Percentiles rank a stretch among this genome's conserved stretches.
These are phyloP conservation scores for Asterella californica DNA, from an alignment of 225 moss, liverwort and hornwort species.

Conservation along the genomic window DNA sequence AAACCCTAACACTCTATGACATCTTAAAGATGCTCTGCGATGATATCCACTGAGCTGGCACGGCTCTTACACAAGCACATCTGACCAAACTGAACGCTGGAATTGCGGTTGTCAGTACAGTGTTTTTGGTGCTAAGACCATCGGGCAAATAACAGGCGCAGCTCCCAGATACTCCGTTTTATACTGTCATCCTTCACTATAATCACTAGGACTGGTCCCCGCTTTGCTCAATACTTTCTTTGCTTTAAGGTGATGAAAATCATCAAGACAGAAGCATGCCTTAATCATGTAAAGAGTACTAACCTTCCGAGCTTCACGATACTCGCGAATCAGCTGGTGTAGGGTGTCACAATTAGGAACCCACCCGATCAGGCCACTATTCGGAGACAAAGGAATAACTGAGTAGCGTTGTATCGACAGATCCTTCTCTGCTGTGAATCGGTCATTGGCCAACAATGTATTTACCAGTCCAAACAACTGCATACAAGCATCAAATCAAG, in stretches of 20 bases:
- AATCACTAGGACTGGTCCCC: no score
- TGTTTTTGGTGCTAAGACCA: no score
- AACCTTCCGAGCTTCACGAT: slow-evolving; percentile 85
- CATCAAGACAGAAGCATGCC: neutral
- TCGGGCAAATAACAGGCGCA: no score
- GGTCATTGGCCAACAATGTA: slow-evolving; percentile 82
- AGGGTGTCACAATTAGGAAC: slow-evolving; percentile 98
- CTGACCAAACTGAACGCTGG: no score
- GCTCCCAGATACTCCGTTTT: no score
- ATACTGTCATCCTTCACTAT: no score
- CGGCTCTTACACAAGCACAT: no score
- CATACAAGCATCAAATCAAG: slow-evolving; percentile 5
- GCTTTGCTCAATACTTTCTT: no score
- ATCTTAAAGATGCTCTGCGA: neutral
- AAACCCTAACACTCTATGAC: no score
- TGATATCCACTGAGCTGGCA: neutral
- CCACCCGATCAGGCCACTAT: slow-evolving; percentile 98
- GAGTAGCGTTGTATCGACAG: slow-evolving; percentile 95
- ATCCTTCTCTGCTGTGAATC: slow-evolving; percentile 88
- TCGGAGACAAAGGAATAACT: slow-evolving; percentile 95
- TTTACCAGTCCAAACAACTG: slow-evolving; percentile 99
- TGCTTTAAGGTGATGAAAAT: no score
- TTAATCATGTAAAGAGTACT: neutral
- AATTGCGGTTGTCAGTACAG: no score
- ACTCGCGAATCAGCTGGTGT: slow-evolving; percentile 94